A percentile compares a stretch with the other conserved stretches of the same genome.
phyloP scores from a whole-genome alignment of 169 alveolate genomes.

The Cryptosporidium parvum region DNA sequence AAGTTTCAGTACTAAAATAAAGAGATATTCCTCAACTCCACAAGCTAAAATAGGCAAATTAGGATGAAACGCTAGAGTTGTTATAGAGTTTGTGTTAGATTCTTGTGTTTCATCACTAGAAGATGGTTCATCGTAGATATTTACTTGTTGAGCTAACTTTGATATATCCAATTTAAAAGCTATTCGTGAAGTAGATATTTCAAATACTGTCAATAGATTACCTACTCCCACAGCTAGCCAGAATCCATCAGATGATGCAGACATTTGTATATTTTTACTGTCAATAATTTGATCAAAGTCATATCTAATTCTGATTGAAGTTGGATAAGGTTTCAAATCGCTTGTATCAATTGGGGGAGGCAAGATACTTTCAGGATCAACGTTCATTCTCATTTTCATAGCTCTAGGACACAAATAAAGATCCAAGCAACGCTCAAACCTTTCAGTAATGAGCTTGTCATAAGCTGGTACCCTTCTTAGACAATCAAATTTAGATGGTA shows the following conservation, averaged over 20 bases:
- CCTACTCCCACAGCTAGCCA: constrained; percentile 62
- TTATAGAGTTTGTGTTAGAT: constrained; percentile 4
- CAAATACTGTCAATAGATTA: constrained; percentile 28
- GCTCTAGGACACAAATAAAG: constrained; percentile 93
- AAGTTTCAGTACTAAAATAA: constrained; percentile 24
- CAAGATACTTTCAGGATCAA: constrained; percentile 86
- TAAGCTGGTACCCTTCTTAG: constrained; percentile 94
- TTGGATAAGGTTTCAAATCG: constrained; percentile 91
- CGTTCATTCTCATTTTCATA: constrained; percentile 88
- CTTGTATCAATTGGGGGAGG: constrained; percentile 91
- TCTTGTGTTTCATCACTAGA: background rate
- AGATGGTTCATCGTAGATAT: background rate
- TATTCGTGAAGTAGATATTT: constrained; percentile 50
- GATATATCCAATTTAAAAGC: constrained; percentile 76
- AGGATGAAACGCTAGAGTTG: constrained; percentile 64
- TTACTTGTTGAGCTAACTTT: constrained; percentile 78
- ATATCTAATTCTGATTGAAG: constrained; percentile 83
- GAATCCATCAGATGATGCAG: constrained; percentile 41
- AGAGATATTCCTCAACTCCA: constrained; percentile 53
- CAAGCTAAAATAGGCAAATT: constrained; percentile 57
- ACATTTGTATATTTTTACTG: constrained; percentile 79
- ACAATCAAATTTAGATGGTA: constrained; percentile 88
- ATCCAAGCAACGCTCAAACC: constrained; percentile 93
- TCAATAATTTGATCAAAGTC: constrained; percentile 85
- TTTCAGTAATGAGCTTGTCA: constrained; percentile 86